Conservation (phyloP, 495 filamentous ascomycete genomes). For the Lophium mytilinum region DNA sequence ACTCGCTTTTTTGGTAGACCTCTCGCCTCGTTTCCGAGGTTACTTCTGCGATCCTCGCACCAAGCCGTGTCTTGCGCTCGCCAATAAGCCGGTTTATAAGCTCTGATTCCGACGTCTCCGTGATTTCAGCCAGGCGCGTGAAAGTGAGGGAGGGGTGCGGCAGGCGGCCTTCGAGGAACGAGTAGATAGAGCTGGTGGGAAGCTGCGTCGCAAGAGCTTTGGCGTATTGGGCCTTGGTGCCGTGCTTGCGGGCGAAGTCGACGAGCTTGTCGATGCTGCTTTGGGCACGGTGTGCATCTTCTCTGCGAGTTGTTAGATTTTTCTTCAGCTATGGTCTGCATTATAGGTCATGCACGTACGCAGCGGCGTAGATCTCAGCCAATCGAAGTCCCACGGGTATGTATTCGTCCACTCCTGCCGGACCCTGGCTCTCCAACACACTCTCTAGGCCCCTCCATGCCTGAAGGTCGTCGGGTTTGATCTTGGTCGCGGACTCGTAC, state of each 20-base stretch:
- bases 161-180: slow-evolving; percentile 76
- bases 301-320: slow-evolving; percentile 14
- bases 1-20: slow-evolving; percentile 57
- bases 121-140: slow-evolving; percentile 71
- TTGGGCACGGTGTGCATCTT: slow-evolving; percentile 65
- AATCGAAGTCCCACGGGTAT: slow-evolving; percentile 61
- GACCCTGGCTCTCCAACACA: slow-evolving; percentile 69
- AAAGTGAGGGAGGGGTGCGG: slow-evolving; percentile 76
- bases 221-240: slow-evolving; percentile 63
- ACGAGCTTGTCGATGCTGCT: slow-evolving; percentile 74
- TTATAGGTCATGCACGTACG: slow-evolving; percentile 37
- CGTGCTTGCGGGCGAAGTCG: slow-evolving; percentile 58
- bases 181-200: slow-evolving; percentile 68
- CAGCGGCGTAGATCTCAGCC: slow-evolving; percentile 62
- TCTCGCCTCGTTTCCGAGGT: slow-evolving; percentile 81
- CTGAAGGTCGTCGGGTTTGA: slow-evolving; percentile 54
- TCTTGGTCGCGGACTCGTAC: slow-evolving; percentile 65
- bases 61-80: slow-evolving; percentile 78
- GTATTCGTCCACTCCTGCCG: slow-evolving; percentile 62
- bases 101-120: slow-evolving; percentile 81
- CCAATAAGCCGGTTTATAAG: slow-evolving; percentile 86
- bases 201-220: slow-evolving; percentile 65
- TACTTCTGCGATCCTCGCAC: slow-evolving; percentile 73
- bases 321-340: not conserved
- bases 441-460: slow-evolving; percentile 89